These are phyloP conservation scores for Cocos nucifera DNA, from an alignment of 176 grass and related monocot genomes.

Conservation along the genomic window DNA sequence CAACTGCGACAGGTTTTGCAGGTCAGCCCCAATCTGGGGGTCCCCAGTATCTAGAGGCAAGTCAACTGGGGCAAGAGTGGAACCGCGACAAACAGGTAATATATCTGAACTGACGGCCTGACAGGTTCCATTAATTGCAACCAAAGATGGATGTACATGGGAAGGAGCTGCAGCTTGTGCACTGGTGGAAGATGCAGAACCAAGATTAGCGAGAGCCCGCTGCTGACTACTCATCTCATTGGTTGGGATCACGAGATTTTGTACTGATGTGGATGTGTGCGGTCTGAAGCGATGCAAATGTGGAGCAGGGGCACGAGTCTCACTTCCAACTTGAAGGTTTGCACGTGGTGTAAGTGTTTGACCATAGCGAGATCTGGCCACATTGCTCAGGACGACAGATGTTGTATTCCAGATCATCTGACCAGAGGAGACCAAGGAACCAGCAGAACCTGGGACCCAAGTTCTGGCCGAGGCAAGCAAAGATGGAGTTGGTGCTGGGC, in stretches of 20 bases:
- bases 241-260: constrained; percentile 12
- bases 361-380: constrained; percentile 19
- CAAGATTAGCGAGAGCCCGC: constrained; percentile 17
- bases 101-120: neutral
- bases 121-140: neutral
- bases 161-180: constrained; percentile 3
- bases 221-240: constrained; percentile 10
- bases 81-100: neutral
- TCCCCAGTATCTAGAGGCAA: neutral
- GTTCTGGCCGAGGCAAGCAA: neutral
- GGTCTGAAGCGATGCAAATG: constrained; percentile 46
- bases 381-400: constrained; percentile 14
- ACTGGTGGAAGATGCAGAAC: neutral
- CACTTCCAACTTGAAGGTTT: constrained; percentile 32
- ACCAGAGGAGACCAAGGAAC: constrained; percentile 19
- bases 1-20: neutral
- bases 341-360: constrained; percentile 17
- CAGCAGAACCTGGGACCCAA: constrained; percentile 13
- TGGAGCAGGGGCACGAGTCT: constrained; percentile 54
- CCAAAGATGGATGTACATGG: neutral
- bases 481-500: neutral
- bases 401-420: constrained; percentile 1
- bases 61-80: neutral
- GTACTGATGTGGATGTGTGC: constrained; percentile 7
- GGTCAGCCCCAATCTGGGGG: neutral